Evolutionary conservation across 169 alveolate species (phyloP).

Genomic region (Eimeria zaria): DNA sequence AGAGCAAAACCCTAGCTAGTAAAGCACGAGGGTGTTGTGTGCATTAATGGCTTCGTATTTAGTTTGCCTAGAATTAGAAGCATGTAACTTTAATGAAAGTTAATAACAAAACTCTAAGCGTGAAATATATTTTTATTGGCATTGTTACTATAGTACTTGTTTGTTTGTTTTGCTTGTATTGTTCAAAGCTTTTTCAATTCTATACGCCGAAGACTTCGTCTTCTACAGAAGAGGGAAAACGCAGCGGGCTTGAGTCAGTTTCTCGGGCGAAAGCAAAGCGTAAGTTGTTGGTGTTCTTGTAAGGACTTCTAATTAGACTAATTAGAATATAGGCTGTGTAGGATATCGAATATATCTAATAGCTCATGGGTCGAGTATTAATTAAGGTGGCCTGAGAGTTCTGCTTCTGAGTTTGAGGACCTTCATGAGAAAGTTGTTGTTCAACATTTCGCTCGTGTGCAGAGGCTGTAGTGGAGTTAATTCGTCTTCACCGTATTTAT

Average conservation of each 20-base stretch:
- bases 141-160: too few species aligned
- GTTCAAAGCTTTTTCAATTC: slow-evolving; percentile 67
- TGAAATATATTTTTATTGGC: too few species aligned
- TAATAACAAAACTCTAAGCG: too few species aligned
- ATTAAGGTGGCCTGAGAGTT: too few species aligned
- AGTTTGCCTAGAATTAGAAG: too few species aligned
- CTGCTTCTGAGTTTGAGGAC: neutral
- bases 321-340: neutral
- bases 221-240: neutral
- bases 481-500: neutral
- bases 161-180: neutral
- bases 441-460: neutral
- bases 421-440: neutral
- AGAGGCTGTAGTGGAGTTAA: neutral
- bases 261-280: slow-evolving; percentile 50
- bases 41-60: too few species aligned
- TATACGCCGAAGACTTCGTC: slow-evolving; percentile 69
- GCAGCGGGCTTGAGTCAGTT: slow-evolving; percentile 20
- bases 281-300: neutral
- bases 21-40: neutral
- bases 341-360: too few species aligned
- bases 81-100: too few species aligned
- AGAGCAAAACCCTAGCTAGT: neutral
- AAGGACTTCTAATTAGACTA: neutral
- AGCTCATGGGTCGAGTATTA: too few species aligned